A percentile compares a stretch with the other conserved stretches of the same genome.
phyloP scores from a whole-genome alignment of 352 stramenopile species.

The Saprolegnia parasitica region DNA sequence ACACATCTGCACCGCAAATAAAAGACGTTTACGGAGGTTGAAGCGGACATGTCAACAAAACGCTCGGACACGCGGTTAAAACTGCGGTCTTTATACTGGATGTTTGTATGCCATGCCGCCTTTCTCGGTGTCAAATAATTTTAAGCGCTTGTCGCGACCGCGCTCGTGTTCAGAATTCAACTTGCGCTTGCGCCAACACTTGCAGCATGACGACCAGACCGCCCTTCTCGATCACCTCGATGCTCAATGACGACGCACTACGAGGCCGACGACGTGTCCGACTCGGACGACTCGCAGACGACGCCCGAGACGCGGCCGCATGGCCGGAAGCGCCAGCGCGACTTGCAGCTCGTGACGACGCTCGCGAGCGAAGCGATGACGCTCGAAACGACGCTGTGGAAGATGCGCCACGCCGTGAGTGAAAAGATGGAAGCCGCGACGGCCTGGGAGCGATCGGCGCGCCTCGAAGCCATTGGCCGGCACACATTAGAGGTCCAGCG shows the following conservation, averaged over 20 bases:
- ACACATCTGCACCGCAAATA: not conserved
- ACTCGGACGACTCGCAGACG: not conserved
- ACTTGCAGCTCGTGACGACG: constrained; percentile 2
- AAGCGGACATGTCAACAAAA: constrained; percentile 12
- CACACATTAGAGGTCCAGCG: constrained; percentile 1
- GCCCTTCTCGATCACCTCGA: constrained; percentile 10
- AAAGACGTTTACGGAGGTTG: constrained; percentile 16
- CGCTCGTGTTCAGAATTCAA: no score
- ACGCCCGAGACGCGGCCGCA: not conserved
- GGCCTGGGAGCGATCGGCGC: constrained; percentile 3
- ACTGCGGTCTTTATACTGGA: not conserved
- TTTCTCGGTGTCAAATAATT: not conserved
- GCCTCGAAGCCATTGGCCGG: constrained; percentile 1
- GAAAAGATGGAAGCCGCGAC: constrained; percentile 7
- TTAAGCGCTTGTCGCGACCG: no score
- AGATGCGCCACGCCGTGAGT: not conserved
- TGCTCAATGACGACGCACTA: not conserved
- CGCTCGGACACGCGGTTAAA: not conserved
- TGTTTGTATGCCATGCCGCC: constrained; percentile 4
- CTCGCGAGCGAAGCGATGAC: not conserved
- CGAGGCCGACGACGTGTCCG: not conserved
- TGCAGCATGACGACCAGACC: not conserved
- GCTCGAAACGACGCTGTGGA: not conserved
- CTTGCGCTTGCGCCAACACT: no score
- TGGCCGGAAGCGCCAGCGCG: constrained; percentile 10